Percentiles rank a stretch among this genome's conserved stretches.
Conservation (phyloP, 306 rosid species). For the Coriaria nepalensis region DNA sequence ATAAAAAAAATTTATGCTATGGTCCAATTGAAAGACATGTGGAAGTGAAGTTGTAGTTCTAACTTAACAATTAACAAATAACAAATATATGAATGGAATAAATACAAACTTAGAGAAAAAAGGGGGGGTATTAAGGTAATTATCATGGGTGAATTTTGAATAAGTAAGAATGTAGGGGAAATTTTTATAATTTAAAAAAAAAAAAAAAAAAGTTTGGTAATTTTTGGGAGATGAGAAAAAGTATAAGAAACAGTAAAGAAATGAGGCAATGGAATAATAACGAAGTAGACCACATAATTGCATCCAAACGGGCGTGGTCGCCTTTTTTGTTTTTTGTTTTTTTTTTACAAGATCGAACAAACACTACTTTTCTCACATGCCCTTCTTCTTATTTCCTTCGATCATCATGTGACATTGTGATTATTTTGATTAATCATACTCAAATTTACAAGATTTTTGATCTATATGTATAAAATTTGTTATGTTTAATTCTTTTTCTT, state of each 20-base stretch:
- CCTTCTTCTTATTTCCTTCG: constrained; percentile 21
- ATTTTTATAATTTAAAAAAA: constrained; percentile 17
- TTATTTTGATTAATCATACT: too few relatives aligned
- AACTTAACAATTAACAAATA: too few relatives aligned
- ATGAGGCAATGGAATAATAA: constrained; percentile 38
- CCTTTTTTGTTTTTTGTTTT: constrained; percentile 42
- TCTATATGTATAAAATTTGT: too few relatives aligned
- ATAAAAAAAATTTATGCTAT: too few relatives aligned
- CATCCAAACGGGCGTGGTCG: constrained; percentile 95
- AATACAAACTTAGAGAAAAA: too few relatives aligned
- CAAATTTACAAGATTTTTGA: too few relatives aligned
- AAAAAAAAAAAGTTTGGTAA: constrained; percentile 19
- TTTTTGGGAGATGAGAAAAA: constrained; percentile 4
- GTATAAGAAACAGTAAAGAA: constrained; percentile 3
- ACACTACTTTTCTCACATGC: constrained; percentile 94
- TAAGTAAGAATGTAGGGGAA: constrained; percentile 17
- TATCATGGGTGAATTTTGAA: too few relatives aligned
- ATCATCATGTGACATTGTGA: too few relatives aligned
- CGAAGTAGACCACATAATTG: constrained; percentile 84
- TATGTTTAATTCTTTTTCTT: too few relatives aligned
- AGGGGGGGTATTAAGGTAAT: too few relatives aligned
- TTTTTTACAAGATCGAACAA: constrained; percentile 21
- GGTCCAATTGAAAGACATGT: too few relatives aligned
- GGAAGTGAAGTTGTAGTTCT: background rate
- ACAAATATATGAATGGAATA: too few relatives aligned